These are phyloP conservation scores for Melampsora americana DNA, from an alignment of 1,284 basidiomycete genomes.

Conservation along the genomic window DNA sequence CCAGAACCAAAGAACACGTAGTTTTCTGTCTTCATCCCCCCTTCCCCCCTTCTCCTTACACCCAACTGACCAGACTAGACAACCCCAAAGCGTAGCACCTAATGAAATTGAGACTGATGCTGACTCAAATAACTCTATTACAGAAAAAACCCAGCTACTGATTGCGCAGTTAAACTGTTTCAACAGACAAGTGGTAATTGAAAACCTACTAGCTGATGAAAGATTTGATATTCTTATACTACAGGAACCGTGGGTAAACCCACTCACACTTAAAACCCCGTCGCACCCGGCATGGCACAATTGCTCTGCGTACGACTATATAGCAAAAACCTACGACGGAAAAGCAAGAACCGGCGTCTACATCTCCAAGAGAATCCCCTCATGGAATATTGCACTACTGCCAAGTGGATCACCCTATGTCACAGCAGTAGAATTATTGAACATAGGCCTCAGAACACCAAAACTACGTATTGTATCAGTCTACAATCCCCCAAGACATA, in stretches of 20 bases:
- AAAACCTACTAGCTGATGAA: neutral
- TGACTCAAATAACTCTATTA: neutral
- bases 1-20: neutral
- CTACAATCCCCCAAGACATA: too few species aligned
- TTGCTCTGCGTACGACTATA: neutral
- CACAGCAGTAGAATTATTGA: neutral
- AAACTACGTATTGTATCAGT: too few species aligned
- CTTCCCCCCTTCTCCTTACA: neutral
- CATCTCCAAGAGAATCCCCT: neutral
- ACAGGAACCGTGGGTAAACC: slow-evolving; percentile 5
- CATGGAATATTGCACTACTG: neutral
- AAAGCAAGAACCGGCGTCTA: neutral
- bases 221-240: neutral
- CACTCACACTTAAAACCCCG: neutral
- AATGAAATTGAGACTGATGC: neutral
- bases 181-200: too few species aligned
- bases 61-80: neutral
- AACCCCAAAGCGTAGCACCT: neutral
- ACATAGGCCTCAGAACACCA: too few species aligned
- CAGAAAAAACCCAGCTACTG: neutral
- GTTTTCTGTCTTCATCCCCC: too few species aligned
- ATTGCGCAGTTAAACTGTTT: neutral
- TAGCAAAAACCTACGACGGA: neutral
- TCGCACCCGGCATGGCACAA: neutral
- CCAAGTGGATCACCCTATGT: neutral